Evolutionary conservation across 306 rosid species (phyloP).

Genomic region (Prunus campanulata): DNA sequence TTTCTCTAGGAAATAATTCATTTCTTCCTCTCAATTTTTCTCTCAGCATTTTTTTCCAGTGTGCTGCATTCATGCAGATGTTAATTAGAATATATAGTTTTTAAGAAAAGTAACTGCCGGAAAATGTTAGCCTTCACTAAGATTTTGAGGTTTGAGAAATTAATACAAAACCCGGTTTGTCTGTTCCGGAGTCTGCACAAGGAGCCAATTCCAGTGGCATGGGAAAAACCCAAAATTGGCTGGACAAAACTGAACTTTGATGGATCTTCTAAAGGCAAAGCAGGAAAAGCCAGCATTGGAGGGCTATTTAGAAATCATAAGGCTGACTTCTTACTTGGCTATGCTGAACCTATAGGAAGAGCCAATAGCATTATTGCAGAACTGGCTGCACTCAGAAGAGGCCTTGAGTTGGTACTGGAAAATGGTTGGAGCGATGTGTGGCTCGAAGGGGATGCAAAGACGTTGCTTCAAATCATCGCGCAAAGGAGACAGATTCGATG

Average conservation of each 20-base stretch:
- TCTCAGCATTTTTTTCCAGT: neutral
- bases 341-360: conserved; percentile 63
- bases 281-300: conserved; percentile 59
- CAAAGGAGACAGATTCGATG: conserved; percentile 45
- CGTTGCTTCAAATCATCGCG: conserved; percentile 54
- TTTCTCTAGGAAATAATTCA: too few relatives aligned
- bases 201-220: conserved; percentile 55
- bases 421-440: conserved; percentile 72
- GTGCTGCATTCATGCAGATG: too few relatives aligned
- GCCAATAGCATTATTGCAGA: conserved; percentile 64
- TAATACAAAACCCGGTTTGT: conserved; percentile 30
- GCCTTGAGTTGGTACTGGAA: conserved; percentile 66
- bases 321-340: conserved; percentile 69
- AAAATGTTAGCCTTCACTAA: conserved; percentile 39
- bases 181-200: conserved; percentile 38
- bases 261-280: conserved; percentile 53
- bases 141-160: conserved; percentile 33
- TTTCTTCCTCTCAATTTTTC: too few relatives aligned
- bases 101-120: neutral
- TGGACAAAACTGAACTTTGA: conserved; percentile 74
- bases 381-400: conserved; percentile 48
- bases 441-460: conserved; percentile 73
- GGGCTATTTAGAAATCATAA: conserved; percentile 57
- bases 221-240: conserved; percentile 61
- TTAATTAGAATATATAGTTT: neutral